phyloP scores from a whole-genome alignment of 23 red algal genomes.

The Gracilaria caudata region DNA sequence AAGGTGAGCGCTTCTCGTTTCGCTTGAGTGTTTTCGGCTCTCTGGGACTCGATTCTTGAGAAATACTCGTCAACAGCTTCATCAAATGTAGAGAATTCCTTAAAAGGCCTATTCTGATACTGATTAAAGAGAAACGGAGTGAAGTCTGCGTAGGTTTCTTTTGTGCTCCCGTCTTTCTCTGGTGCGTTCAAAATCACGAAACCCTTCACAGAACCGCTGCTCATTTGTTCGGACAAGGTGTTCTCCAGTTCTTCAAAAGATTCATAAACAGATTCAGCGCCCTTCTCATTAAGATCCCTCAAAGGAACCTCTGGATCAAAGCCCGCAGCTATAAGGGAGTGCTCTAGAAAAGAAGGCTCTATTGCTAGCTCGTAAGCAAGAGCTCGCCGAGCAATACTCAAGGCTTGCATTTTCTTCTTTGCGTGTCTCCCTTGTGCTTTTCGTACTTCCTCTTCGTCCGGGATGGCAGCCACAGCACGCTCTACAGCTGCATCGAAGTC shows the following conservation, averaged over 20 bases:
- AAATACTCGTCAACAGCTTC: conserved; percentile 96
- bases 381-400: conserved; percentile 43
- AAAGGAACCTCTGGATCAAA: conserved; percentile 10
- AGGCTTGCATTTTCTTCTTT: conserved; percentile 21
- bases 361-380: conserved; percentile 61
- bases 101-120: conserved; percentile 17
- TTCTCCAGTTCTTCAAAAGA: conserved; percentile 37
- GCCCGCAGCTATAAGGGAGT: conserved; percentile 73
- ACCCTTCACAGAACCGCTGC: conserved; percentile 32
- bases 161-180: background rate
- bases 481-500: conserved; percentile 24
- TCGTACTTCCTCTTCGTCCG: conserved; percentile 18
- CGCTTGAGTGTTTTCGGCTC: conserved; percentile 42
- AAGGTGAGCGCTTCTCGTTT: conserved; percentile 62
- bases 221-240: conserved; percentile 19
- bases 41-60: conserved; percentile 65
- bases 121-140: conserved; percentile 83
- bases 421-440: conserved; percentile 19
- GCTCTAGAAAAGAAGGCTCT: conserved; percentile 85
- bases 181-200: conserved; percentile 28
- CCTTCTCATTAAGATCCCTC: conserved; percentile 13
- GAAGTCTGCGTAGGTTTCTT: conserved; percentile 61
- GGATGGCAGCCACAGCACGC: conserved; percentile 19
- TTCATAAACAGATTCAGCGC: conserved; percentile 22
- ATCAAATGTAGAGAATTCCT: conserved; percentile 83